A percentile compares a stretch with the other conserved stretches of the same genome.
These are phyloP conservation scores for Apiotrichum sp. DNA, from an alignment of 1,284 basidiomycete genomes.

Conservation along the genomic window DNA sequence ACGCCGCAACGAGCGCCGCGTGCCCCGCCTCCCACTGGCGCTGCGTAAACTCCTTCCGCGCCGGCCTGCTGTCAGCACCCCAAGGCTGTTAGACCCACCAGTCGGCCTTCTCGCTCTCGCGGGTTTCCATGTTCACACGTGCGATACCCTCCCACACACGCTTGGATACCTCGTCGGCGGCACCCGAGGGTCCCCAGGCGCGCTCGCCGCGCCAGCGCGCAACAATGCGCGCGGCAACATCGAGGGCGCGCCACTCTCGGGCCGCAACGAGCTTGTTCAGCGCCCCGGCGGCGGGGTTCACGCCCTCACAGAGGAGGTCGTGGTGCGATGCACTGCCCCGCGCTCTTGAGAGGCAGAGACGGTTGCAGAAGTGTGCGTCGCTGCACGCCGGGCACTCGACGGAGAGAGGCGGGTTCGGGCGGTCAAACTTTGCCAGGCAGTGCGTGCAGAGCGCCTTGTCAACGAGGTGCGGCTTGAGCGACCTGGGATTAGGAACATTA, in stretches of 20 bases:
- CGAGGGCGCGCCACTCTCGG: constrained; percentile 65
- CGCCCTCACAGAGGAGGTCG: constrained; percentile 64
- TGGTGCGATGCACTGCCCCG: constrained; percentile 58
- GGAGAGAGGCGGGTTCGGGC: constrained; percentile 21
- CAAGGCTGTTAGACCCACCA: constrained; percentile 27
- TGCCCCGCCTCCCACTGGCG: constrained; percentile 63
- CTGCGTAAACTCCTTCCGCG: constrained; percentile 23
- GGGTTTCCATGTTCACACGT: constrained; percentile 31
- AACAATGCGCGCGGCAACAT: constrained; percentile 62
- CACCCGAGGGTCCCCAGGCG: constrained; percentile 50
- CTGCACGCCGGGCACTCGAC: constrained; percentile 30
- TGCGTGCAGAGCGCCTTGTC: constrained; percentile 30
- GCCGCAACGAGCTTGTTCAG: constrained; percentile 59
- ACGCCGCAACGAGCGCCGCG: constrained; percentile 49
- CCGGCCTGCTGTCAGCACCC: background rate
- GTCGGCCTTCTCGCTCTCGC: constrained; percentile 36
- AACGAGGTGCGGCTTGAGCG: constrained; percentile 20
- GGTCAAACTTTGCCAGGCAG: constrained; percentile 32
- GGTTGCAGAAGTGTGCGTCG: constrained; percentile 67
- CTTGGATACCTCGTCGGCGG: constrained; percentile 21
- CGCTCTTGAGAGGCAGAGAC: constrained; percentile 57
- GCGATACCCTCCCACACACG: constrained; percentile 41
- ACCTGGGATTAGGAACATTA: constrained; percentile 11
- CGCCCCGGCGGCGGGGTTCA: constrained; percentile 61
- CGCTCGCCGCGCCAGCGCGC: constrained; percentile 58